Evolutionary conservation across 228 moss, liverwort and hornwort species (phyloP).

Genomic region (Sphagnum fallax): DNA sequence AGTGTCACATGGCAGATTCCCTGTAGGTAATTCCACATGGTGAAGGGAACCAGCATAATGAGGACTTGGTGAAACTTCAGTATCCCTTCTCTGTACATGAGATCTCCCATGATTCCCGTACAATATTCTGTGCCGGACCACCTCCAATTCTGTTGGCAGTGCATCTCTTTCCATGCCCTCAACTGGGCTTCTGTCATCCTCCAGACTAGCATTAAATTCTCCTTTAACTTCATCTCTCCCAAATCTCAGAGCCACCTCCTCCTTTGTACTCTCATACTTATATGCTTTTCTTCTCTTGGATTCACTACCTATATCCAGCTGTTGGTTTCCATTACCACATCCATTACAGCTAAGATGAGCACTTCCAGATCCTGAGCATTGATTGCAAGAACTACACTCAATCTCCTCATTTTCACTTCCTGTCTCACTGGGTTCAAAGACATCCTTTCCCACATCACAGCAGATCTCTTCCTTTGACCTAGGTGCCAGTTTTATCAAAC

Average conservation of each 20-base stretch:
- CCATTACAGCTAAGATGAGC: too few relatives aligned
- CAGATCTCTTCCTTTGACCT: too few relatives aligned
- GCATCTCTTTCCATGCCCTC: constrained; percentile 45
- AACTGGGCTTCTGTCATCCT: background rate
- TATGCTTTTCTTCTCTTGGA: constrained; percentile 61
- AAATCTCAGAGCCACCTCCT: constrained; percentile 10
- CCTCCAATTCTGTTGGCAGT: constrained; percentile 40
- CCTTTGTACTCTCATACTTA: constrained; percentile 38
- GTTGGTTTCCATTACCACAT: too few relatives aligned
- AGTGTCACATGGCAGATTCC: background rate
- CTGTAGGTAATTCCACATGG: constrained; percentile 14
- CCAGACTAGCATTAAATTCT: background rate
- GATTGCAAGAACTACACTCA: too few relatives aligned
- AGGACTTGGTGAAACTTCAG: constrained; percentile 14
- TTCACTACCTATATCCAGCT: constrained; percentile 48
- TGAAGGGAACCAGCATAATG: constrained; percentile 18
- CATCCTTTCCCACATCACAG: too few relatives aligned
- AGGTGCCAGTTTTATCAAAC: too few relatives aligned
- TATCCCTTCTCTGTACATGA: constrained; percentile 23
- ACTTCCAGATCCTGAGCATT: too few relatives aligned
- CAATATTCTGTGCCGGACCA: constrained; percentile 39
- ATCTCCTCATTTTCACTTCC: too few relatives aligned
- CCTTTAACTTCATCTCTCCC: constrained; percentile 17
- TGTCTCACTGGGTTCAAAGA: too few relatives aligned
- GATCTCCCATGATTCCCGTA: constrained; percentile 44